These are phyloP conservation scores for Stagonosporopsis vannaccii DNA, from an alignment of 2,329 filamentous ascomycete genomes.

Conservation along the genomic window DNA sequence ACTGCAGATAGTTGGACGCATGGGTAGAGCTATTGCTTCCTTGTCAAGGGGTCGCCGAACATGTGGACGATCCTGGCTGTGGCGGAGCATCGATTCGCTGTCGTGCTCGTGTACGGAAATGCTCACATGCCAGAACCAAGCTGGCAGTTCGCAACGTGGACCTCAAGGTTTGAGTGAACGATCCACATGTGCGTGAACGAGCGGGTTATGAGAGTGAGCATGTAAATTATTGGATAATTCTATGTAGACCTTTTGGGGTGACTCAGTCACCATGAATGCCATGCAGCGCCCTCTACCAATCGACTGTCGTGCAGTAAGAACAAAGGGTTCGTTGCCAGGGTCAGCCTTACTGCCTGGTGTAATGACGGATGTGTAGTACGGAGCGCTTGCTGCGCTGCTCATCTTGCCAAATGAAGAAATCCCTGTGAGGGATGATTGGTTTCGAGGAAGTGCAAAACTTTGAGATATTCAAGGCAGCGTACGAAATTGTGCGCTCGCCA, in stretches of 20 bases:
- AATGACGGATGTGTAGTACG: constrained; percentile 28
- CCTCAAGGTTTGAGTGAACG: background rate
- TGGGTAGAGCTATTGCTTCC: background rate
- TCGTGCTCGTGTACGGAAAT: constrained; percentile 5
- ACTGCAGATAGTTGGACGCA: background rate
- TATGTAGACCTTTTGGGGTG: constrained; percentile 7
- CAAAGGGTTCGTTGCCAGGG: constrained; percentile 23
- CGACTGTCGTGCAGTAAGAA: constrained; percentile 4
- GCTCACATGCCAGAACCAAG: background rate
- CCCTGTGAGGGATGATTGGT: background rate
- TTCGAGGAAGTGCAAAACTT: background rate
- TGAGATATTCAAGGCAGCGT: background rate
- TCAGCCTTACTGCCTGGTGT: constrained; percentile 25
- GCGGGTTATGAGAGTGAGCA: constrained; percentile 14
- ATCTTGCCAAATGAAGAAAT: constrained; percentile 19
- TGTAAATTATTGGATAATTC: constrained; percentile 15
- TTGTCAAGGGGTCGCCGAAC: constrained; percentile 16
- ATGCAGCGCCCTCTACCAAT: background rate
- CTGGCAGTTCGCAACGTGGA: background rate
- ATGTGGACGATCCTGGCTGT: constrained; percentile 20
- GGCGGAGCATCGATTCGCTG: constrained; percentile 26
- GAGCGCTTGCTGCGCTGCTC: constrained; percentile 32
- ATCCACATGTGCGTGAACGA: background rate
- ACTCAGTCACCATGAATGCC: background rate
- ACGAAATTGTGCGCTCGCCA: constrained; percentile 12